Evolutionary conservation across 441 rosid species (phyloP).

Genomic region (Aleurites moluccanus): DNA sequence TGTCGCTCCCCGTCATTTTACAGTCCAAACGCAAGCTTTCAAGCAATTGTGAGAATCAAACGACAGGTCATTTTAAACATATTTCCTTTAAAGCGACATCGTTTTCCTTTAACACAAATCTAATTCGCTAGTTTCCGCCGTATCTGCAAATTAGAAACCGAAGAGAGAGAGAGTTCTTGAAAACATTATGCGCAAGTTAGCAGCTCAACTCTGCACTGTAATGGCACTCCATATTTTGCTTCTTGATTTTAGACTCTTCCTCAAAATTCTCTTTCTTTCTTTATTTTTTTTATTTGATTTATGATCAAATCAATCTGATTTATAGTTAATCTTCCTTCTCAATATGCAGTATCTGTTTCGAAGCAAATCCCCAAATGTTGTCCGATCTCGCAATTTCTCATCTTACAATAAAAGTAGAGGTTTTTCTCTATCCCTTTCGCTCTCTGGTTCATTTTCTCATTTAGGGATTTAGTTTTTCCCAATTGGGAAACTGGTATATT

Average conservation of each 20-base stretch:
- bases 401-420: slow-evolving; percentile 38
- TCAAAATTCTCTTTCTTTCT: not conserved
- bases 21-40: no score
- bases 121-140: no score
- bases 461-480: not conserved
- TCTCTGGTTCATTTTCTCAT: not conserved
- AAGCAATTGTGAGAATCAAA: no score
- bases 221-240: not conserved
- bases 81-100: no score
- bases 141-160: no score
- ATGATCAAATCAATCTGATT: not conserved
- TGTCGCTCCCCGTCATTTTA: no score
- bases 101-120: no score
- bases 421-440: slow-evolving; percentile 23
- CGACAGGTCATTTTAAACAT: no score
- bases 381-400: slow-evolving; percentile 45
- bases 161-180: not conserved
- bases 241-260: not conserved
- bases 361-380: slow-evolving; percentile 33
- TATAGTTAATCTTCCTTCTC: not conserved
- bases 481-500: not conserved
- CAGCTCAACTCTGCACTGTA: slow-evolving; percentile 39
- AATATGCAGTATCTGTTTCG: slow-evolving; percentile 44
- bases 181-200: slow-evolving; percentile 35
- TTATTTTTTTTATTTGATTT: not conserved